phyloP scores from a whole-genome alignment of 1,284 basidiomycete genomes.

The Phellinidium pouzarii region DNA sequence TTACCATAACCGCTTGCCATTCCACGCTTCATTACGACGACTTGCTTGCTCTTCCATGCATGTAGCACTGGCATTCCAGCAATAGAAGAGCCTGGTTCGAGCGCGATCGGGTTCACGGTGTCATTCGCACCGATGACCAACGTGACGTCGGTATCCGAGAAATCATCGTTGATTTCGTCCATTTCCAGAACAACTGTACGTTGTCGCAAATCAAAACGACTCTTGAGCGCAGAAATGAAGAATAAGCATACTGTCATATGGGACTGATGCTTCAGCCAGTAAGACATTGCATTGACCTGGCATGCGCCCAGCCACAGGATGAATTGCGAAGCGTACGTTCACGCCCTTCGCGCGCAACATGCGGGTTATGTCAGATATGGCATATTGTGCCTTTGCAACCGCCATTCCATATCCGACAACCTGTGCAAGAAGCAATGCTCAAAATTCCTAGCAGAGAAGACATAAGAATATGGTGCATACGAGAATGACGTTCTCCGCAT shows the following conservation, averaged over 20 bases:
- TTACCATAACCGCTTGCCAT: slow-evolving; percentile 77
- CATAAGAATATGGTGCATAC: slow-evolving; percentile 31
- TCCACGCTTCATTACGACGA: slow-evolving; percentile 85
- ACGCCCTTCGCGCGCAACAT: slow-evolving; percentile 66
- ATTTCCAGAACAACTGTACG: slow-evolving; percentile 74
- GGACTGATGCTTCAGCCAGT: slow-evolving; percentile 80
- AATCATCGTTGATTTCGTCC: slow-evolving; percentile 90
- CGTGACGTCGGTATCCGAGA: slow-evolving; percentile 75
- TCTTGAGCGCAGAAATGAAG: not conserved
- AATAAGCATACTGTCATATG: slow-evolving; percentile 63
- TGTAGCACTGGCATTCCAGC: slow-evolving; percentile 87
- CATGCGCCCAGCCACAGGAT: slow-evolving; percentile 55
- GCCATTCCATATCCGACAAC: slow-evolving; percentile 89
- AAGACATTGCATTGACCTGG: slow-evolving; percentile 84
- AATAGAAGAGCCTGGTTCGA: slow-evolving; percentile 80
- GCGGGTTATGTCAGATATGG: slow-evolving; percentile 74
- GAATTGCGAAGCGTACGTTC: slow-evolving; percentile 52
- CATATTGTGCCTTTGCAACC: slow-evolving; percentile 82
- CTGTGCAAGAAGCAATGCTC: slow-evolving; percentile 28
- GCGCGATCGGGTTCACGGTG: slow-evolving; percentile 82
- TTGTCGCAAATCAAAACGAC: not conserved
- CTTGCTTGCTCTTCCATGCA: slow-evolving; percentile 87
- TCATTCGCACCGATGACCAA: slow-evolving; percentile 87
- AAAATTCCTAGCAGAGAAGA: not conserved
- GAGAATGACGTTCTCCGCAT: slow-evolving; percentile 79